Conservation (phyloP, 2,329 filamentous ascomycete genomes). For the Aspergillus calidoustus region DNA sequence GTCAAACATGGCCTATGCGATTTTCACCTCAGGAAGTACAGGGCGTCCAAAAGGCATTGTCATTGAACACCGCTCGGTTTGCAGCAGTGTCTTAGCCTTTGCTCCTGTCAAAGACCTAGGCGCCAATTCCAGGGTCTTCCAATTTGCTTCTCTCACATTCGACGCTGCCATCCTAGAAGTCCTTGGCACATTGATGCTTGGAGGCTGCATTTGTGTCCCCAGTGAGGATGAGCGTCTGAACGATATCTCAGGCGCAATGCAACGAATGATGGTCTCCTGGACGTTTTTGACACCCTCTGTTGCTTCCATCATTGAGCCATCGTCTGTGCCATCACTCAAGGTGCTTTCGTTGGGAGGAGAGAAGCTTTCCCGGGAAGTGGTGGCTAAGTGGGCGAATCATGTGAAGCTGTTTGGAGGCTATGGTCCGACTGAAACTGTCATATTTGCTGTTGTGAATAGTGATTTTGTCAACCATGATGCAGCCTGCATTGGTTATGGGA, state of each 20-base stretch:
- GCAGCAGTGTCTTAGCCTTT: slow-evolving; percentile 39
- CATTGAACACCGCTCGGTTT: slow-evolving; percentile 39
- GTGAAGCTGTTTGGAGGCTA: slow-evolving; percentile 46
- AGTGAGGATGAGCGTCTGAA: slow-evolving; percentile 53
- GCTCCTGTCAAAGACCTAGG: slow-evolving; percentile 32
- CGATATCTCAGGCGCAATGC: slow-evolving; percentile 52
- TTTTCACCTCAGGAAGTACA: slow-evolving; percentile 46
- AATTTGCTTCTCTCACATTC: slow-evolving; percentile 54
- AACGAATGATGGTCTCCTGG: slow-evolving; percentile 56
- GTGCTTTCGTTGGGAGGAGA: slow-evolving; percentile 52
- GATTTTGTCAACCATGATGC: slow-evolving; percentile 30
- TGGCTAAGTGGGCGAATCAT: slow-evolving; percentile 65
- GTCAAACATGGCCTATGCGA: slow-evolving; percentile 38
- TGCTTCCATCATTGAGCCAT: slow-evolving; percentile 46
- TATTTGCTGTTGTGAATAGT: slow-evolving; percentile 37
- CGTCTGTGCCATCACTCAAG: slow-evolving; percentile 47
- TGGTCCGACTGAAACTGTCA: slow-evolving; percentile 43
- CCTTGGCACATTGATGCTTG: slow-evolving; percentile 44
- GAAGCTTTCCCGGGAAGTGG: slow-evolving; percentile 73
- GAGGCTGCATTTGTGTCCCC: slow-evolving; percentile 55
- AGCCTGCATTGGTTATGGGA: slow-evolving; percentile 30
- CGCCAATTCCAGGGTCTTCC: slow-evolving; percentile 38
- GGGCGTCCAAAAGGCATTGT: slow-evolving; percentile 45
- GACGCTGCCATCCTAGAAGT: slow-evolving; percentile 49
- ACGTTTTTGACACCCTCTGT: slow-evolving; percentile 52